Conservation (phyloP, 768 basidiomycete genomes). For the Leucosporidium creatinivorum region DNA sequence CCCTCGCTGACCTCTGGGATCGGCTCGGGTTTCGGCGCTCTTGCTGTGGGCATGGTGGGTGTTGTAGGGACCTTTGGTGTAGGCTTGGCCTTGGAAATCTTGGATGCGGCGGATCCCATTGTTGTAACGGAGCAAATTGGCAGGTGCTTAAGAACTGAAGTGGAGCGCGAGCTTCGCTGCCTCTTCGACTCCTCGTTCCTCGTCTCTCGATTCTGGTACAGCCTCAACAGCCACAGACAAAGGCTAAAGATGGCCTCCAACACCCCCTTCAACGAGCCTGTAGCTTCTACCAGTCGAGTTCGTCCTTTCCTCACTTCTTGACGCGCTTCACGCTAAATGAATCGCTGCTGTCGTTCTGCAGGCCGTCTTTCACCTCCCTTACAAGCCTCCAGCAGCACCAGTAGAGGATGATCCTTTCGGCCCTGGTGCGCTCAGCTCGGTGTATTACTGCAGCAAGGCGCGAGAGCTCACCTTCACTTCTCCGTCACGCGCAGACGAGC, state of each 20-base stretch:
- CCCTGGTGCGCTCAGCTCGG: no score
- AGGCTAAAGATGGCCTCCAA: no score
- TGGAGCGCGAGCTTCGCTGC: no score
- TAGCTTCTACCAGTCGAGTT: constrained; percentile 23
- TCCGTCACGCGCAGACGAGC: background rate
- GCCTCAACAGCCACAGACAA: no score
- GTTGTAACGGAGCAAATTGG: no score
- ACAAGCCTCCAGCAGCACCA: background rate
- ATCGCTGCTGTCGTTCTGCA: background rate
- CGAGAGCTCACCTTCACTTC: background rate
- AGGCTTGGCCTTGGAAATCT: no score
- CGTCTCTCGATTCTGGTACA: no score
- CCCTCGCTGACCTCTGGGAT: background rate
- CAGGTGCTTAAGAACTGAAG: no score
- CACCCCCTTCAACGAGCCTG: constrained; percentile 11
- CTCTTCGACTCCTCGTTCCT: no score
- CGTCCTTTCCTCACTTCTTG: constrained; percentile 5
- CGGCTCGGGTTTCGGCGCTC: background rate
- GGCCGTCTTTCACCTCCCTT: constrained; percentile 24
- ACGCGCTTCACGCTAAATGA: background rate
- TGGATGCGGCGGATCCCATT: no score
- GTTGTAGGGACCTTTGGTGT: background rate
- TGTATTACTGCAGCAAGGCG: background rate
- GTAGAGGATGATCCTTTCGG: background rate
- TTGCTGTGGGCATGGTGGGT: background rate